Conservation (phyloP, 2,329 filamentous ascomycete species). For the Malbranchea cinnamomea region DNA sequence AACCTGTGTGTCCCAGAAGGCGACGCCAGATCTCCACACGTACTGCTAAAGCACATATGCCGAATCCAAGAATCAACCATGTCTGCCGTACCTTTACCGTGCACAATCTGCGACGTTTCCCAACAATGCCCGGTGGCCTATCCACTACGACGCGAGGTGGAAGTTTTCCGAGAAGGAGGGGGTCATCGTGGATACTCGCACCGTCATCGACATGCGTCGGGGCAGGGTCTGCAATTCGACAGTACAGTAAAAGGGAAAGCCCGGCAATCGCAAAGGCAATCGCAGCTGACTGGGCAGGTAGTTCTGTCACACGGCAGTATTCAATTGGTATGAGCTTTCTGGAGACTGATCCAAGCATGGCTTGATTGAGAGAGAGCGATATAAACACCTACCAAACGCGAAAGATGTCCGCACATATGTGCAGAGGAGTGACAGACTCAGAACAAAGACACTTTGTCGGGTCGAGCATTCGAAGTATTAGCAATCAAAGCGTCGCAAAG, state of each 20-base stretch:
- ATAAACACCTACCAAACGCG: slow-evolving; percentile 23
- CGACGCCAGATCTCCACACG: slow-evolving; percentile 28
- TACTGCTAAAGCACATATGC: slow-evolving; percentile 15
- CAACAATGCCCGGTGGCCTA: slow-evolving; percentile 2
- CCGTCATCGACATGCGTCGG: slow-evolving; percentile 5
- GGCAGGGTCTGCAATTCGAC: slow-evolving; percentile 18
- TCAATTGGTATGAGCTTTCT: slow-evolving; percentile 9
- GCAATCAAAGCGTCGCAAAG: neutral
- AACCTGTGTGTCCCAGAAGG: slow-evolving; percentile 29
- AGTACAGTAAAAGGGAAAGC: slow-evolving; percentile 21
- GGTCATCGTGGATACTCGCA: slow-evolving; percentile 4
- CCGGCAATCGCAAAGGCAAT: slow-evolving; percentile 28
- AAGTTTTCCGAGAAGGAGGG: neutral
- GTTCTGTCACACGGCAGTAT: slow-evolving; percentile 21
- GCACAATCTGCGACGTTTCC: slow-evolving; percentile 7
- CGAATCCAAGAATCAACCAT: slow-evolving; percentile 13
- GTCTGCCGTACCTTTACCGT: slow-evolving; percentile 10
- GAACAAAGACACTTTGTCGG: slow-evolving; percentile 16
- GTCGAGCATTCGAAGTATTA: neutral
- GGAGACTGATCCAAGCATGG: neutral
- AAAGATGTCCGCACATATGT: slow-evolving; percentile 24
- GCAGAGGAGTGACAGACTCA: slow-evolving; percentile 21
- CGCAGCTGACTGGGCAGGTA: slow-evolving; percentile 30
- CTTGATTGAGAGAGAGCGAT: neutral
- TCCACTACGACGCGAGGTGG: neutral